Base-by-base conservation (phyloP, 1,284 basidiomycete genomes). In the Thecaphora thlaspeos region DNA sequence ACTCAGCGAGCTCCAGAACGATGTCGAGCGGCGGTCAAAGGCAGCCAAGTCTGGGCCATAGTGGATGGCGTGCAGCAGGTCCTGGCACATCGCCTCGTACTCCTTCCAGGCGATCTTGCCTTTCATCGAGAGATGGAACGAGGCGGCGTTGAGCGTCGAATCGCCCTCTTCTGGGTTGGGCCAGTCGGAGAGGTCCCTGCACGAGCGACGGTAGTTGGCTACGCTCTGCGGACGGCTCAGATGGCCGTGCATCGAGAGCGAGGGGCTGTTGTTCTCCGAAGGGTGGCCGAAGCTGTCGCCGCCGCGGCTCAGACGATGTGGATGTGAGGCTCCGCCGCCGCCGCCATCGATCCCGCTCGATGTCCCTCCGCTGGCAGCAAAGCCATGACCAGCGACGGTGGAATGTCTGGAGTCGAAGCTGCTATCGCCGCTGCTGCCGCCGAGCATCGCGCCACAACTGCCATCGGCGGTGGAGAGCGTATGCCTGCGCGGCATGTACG, bases 231-330 rank as follows among this genome's bases (percentile, higher is more conserved):
- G 55, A 17, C 55, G 50, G 39, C 50, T 54, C 24, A 54, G 47
- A 36, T 57, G 61, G n/a, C 54, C 62, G 19, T 61, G 62, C 21
- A 61, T 19, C 9, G 62, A 61, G n/a, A n/a, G n/a, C 4, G 54
- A 57, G 18, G 62, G 62, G 43, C 62, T 66, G 52, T 66, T 66
- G 41, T 56, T 48, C 43, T 61, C 43, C 14, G 58, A 66, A 7
- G 42, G 41, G 3, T 53, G 48, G 26, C 55, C 46, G 0, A 51
- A 34, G 17, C 53, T 51, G 17, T 65, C 61, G 41, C 50, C 56
- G 34, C 48, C 34, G 3, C 53, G 52, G 1, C 52, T 52, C n/a
- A n/a, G n/a, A n/a, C n/a, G n/a, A n/a, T n/a, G n/a, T n/a, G n/a
- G n/a, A n/a, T n/a, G n/a, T n/a, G n/a, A n/a, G n/a, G n/a, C n/a